A percentile compares a stretch with the other conserved stretches of the same genome.
phyloP scores from a whole-genome alignment of 805 yeast species.

The Metschnikowia cerradonensis region DNA sequence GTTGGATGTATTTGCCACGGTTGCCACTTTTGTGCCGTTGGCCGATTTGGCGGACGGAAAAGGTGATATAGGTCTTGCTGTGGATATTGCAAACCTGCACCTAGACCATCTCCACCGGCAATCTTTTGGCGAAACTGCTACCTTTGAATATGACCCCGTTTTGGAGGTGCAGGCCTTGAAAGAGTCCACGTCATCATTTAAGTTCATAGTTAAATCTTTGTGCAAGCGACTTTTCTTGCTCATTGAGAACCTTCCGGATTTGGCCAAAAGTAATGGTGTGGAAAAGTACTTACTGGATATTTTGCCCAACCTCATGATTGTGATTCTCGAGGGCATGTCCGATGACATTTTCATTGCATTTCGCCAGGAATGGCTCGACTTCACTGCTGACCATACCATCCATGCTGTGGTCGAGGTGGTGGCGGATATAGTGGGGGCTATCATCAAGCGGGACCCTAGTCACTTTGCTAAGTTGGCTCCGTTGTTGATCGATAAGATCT shows the following conservation, averaged over 20 bases:
- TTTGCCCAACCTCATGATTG: slow-evolving; percentile 34
- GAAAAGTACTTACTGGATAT: slow-evolving; percentile 44
- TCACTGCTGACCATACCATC: slow-evolving; percentile 54
- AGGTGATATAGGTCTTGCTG: slow-evolving; percentile 33
- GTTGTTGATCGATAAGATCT: slow-evolving; percentile 48
- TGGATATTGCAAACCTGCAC: slow-evolving; percentile 64
- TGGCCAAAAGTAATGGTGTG: slow-evolving; percentile 45
- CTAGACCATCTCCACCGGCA: slow-evolving; percentile 49
- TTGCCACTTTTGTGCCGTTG: slow-evolving; percentile 71
- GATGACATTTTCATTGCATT: slow-evolving; percentile 49
- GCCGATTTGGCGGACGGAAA: slow-evolving; percentile 50
- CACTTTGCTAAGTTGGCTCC: slow-evolving; percentile 41
- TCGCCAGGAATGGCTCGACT: slow-evolving; percentile 48
- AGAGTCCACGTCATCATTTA: slow-evolving; percentile 72
- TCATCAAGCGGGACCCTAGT: slow-evolving; percentile 61
- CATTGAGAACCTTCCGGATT: slow-evolving; percentile 66
- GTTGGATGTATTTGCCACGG: slow-evolving; percentile 62
- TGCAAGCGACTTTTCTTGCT: slow-evolving; percentile 57
- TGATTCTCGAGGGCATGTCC: slow-evolving; percentile 52
- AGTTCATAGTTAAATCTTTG: slow-evolving; percentile 52
- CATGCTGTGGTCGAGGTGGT: slow-evolving; percentile 62
- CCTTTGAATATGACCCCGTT: slow-evolving; percentile 35
- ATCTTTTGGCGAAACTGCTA: slow-evolving; percentile 22
- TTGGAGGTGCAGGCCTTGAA: slow-evolving; percentile 53
- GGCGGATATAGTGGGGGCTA: slow-evolving; percentile 67